Percentiles rank a stretch among this genome's conserved stretches.
Conservation (phyloP, 176 grass and related monocot genomes). For the Chloris gayana region DNA sequence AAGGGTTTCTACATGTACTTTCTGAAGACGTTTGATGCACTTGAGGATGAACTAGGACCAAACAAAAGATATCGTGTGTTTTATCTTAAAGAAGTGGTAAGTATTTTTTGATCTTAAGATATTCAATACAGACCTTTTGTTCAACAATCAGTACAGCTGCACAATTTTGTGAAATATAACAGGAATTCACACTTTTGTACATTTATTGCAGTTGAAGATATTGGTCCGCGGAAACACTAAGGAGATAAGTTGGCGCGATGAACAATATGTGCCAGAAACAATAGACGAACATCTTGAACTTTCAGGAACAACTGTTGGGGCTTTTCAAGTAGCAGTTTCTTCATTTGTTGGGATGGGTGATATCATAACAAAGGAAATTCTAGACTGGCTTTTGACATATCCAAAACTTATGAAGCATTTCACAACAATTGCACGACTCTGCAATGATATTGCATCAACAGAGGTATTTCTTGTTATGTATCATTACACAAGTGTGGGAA, state of each 20-base stretch:
- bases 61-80: neutral
- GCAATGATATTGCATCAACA: constrained; percentile 40
- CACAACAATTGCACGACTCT: neutral
- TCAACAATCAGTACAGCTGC: neutral
- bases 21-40: constrained; percentile 31
- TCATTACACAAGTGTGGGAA: neutral
- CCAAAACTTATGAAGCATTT: constrained; percentile 12
- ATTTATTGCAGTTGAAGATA: constrained; percentile 13
- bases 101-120: neutral
- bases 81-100: constrained; percentile 41
- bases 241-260: constrained; percentile 38
- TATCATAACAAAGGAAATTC: constrained; percentile 3
- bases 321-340: neutral
- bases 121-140: neutral
- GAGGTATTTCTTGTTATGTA: neutral
- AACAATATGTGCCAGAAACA: constrained; percentile 28
- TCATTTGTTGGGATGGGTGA: constrained; percentile 43
- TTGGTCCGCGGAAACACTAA: neutral
- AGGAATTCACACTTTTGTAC: neutral
- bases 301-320: neutral
- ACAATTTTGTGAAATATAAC: neutral
- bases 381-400: constrained; percentile 35
- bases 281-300: constrained; percentile 32
- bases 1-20: constrained; percentile 20
- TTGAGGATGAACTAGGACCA: constrained; percentile 15